phyloP scores from a whole-genome alignment of 805 yeast species.

The Yamadazyma nakazawae region DNA sequence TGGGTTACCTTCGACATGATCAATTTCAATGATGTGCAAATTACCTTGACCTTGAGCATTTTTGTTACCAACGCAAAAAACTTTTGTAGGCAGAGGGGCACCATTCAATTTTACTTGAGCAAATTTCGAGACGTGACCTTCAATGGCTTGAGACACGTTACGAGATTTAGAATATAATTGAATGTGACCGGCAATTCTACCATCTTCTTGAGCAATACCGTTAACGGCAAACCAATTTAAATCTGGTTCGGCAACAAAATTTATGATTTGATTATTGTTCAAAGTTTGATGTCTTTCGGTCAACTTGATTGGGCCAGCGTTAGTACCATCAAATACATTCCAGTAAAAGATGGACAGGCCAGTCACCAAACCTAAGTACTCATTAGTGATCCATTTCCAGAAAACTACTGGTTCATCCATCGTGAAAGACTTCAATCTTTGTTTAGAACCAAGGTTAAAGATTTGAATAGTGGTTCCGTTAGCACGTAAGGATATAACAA shows the following conservation, averaged over 20 bases:
- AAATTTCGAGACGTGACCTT: constrained; percentile 95
- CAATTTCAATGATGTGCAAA: constrained; percentile 92
- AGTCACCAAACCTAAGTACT: constrained; percentile 80
- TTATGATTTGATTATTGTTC: constrained; percentile 82
- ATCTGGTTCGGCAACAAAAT: constrained; percentile 75
- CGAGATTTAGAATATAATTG: constrained; percentile 87
- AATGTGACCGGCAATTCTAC: constrained; percentile 92
- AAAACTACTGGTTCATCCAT: constrained; percentile 85
- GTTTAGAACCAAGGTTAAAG: constrained; percentile 83
- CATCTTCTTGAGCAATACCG: constrained; percentile 92
- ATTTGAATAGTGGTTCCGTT: constrained; percentile 95
- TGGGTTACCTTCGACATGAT: constrained; percentile 86
- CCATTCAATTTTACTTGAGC: constrained; percentile 73
- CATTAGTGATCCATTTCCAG: constrained; percentile 88
- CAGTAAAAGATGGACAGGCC: constrained; percentile 72
- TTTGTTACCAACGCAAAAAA: constrained; percentile 91
- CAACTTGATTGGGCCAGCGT: constrained; percentile 73
- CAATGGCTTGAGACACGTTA: constrained; percentile 93
- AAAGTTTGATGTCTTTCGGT: constrained; percentile 82
- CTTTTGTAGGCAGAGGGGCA: constrained; percentile 70
- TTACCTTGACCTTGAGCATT: constrained; percentile 67
- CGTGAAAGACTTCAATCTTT: constrained; percentile 83
- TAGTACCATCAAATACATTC: constrained; percentile 78
- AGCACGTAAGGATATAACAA: constrained; percentile 90
- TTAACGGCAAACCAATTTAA: constrained; percentile 92